These are phyloP conservation scores for Aspergillus terreus DNA, from an alignment of 2,329 filamentous ascomycete species.

Conservation along the genomic window DNA sequence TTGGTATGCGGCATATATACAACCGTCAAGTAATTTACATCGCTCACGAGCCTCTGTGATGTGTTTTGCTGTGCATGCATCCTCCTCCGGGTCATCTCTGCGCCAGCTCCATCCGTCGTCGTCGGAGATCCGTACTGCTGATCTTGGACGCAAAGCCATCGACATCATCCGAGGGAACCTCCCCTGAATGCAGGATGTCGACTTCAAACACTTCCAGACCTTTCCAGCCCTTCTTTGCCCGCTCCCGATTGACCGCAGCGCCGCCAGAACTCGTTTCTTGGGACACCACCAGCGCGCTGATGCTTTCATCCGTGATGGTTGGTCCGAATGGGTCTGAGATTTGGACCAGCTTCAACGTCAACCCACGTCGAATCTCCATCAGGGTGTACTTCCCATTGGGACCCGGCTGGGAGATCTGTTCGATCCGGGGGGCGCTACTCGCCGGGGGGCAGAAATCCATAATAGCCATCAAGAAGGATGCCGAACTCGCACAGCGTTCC, in stretches of 20 bases:
- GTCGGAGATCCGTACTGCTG: conserved; percentile 82
- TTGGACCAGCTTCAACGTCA: conserved; percentile 74
- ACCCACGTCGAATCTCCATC: conserved; percentile 53
- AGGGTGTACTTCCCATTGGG: conserved; percentile 39
- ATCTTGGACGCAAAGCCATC: conserved; percentile 77
- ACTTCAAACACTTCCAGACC: conserved; percentile 80
- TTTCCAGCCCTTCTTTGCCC: conserved; percentile 71
- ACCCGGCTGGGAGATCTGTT: conserved; percentile 33
- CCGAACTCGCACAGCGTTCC: conserved; percentile 63
- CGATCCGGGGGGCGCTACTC: conserved; percentile 28
- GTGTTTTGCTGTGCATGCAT: too few relatives aligned
- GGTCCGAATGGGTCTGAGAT: conserved; percentile 88
- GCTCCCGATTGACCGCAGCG: conserved; percentile 78
- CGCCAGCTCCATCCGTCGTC: conserved; percentile 42
- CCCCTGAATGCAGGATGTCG: conserved; percentile 73
- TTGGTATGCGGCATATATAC: too few relatives aligned
- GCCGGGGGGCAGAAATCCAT: conserved; percentile 55
- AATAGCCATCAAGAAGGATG: conserved; percentile 65
- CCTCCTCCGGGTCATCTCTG: conserved; percentile 20
- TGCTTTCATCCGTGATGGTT: conserved; percentile 74
- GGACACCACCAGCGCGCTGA: conserved; percentile 80
- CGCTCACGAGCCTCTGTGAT: too few relatives aligned
- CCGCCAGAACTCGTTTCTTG: conserved; percentile 83
- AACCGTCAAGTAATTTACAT: too few relatives aligned
- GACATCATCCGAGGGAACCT: conserved; percentile 45